Base-by-base conservation (phyloP, 495 filamentous ascomycete genomes). In the Hypomontagnella submonticulosa region DNA sequence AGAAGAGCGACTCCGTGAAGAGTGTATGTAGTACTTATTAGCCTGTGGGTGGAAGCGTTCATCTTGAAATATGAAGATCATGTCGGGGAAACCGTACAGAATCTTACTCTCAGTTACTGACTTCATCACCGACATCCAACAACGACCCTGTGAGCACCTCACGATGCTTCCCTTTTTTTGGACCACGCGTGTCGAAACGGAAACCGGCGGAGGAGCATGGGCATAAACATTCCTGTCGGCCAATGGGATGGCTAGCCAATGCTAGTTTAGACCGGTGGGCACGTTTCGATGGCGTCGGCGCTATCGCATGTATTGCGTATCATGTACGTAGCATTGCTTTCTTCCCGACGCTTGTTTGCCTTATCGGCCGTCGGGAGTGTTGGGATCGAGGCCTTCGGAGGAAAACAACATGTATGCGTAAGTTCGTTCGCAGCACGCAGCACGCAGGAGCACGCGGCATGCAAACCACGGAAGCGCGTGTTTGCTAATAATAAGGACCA, bases 41-140 rank as follows among this genome's bases (percentile, higher is more conserved):
- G 48, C 65, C 65, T 55, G 48, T 61, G 48, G 27, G 13, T 27
- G 48, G 47, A 63, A 48, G 33, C 37, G 49, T 69, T 69, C 66
- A 50, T 64, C 66, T 57, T 61, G 50, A 11, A 33, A 61, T 63
- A 32, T 56, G 66, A 60, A 69, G 66, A 69, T 69, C 55, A 61
- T 53, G 50, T 34, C 51, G 55, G 60, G 50, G 66, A 51, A 47
- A 49, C 6, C 38, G 33, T 50, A 46, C 49, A 41, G 27, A 48
- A 44, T 18, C 38, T 48, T 44, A 30, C 32, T 47, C 54, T 41
- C 40, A 54, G 59, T 53, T 36, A 58, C 32, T 59, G 30, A 57
- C 55, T 38, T 68, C 49, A 60, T 27, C 58, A 42, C 52, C 50
- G 42, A 55, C 44, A 48, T 44, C 58, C 20, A 49, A 30, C 44